Evolutionary conservation across 352 stramenopile genomes (phyloP).

Genomic region (Phytopythium boreale): DNA sequence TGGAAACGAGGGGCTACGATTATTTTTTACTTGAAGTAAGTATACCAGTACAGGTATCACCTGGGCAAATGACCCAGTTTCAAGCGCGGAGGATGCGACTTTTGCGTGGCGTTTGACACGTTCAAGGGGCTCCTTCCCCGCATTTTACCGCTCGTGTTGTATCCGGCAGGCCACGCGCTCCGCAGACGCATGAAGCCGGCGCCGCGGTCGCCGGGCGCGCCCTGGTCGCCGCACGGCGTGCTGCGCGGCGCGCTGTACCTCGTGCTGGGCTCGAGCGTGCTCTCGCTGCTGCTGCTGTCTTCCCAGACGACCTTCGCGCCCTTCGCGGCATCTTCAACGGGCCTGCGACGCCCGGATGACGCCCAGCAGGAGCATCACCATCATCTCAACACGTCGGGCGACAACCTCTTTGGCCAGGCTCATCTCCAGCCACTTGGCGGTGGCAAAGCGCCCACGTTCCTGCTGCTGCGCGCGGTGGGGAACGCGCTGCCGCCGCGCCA

Average conservation of each 20-base stretch:
- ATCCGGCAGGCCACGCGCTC: too few relatives aligned
- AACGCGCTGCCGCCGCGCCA: slow-evolving; percentile 58
- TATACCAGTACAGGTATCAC: neutral
- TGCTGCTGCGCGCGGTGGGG: slow-evolving; percentile 39
- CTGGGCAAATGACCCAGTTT: too few relatives aligned
- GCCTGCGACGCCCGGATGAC: neutral
- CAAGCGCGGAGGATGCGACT: too few relatives aligned
- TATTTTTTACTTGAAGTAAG: neutral
- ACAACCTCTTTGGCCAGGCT: neutral
- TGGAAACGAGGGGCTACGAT: neutral
- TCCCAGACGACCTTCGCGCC: slow-evolving; percentile 16
- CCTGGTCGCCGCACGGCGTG: slow-evolving; percentile 8
- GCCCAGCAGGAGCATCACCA: neutral
- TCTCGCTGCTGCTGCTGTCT: slow-evolving; percentile 22
- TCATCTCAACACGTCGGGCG: neutral
- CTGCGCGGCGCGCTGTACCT: slow-evolving; percentile 14
- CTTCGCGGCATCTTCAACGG: slow-evolving; percentile 1
- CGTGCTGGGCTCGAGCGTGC: slow-evolving; percentile 17
- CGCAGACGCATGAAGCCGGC: neutral
- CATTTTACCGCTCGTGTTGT: neutral
- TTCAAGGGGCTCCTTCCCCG: neutral
- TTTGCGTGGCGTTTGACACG: neutral
- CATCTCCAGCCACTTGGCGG: neutral
- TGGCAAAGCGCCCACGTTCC: slow-evolving; percentile 16
- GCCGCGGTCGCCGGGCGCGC: neutral